phyloP scores from a whole-genome alignment of 371 early-diverging fungal genomes.

The Coemansia sp. region DNA sequence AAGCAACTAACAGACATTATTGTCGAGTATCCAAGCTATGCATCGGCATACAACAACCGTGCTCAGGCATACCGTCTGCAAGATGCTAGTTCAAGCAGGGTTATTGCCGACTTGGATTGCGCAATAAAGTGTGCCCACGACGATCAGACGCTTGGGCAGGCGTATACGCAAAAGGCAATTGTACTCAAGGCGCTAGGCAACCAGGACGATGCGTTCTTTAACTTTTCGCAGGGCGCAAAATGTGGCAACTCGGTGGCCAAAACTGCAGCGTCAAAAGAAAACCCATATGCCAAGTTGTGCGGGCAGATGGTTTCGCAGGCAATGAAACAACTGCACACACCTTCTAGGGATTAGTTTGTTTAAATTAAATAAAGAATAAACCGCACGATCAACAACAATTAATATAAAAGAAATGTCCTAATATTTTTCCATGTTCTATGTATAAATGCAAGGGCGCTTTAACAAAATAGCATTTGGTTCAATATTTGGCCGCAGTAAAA shows the following conservation, averaged over 20 bases:
- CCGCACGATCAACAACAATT: too few relatives aligned
- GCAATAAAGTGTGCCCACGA: slow-evolving; percentile 69
- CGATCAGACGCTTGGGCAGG: slow-evolving; percentile 70
- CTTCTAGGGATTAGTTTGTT: background rate
- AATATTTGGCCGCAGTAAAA: background rate
- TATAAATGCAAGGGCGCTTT: background rate
- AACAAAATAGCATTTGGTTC: background rate
- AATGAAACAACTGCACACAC: slow-evolving; percentile 54
- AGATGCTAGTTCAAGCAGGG: slow-evolving; percentile 55
- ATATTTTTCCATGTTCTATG: background rate
- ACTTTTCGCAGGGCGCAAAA: slow-evolving; percentile 77
- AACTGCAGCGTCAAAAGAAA: slow-evolving; percentile 71
- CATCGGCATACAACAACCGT: slow-evolving; percentile 84
- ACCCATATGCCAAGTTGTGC: slow-evolving; percentile 91
- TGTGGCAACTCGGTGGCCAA: slow-evolving; percentile 84
- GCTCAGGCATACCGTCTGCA: slow-evolving; percentile 78
- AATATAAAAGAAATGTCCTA: background rate
- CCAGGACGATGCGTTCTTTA: slow-evolving; percentile 60
- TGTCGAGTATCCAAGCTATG: slow-evolving; percentile 63
- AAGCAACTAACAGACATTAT: slow-evolving; percentile 56
- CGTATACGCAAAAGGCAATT: slow-evolving; percentile 85
- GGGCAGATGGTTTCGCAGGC: slow-evolving; percentile 72
- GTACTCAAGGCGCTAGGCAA: slow-evolving; percentile 67
- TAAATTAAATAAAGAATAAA: too few relatives aligned
- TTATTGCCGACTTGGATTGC: slow-evolving; percentile 67